phyloP scores from a whole-genome alignment of 257 asterid genomes.

The Paulownia fortunei region DNA sequence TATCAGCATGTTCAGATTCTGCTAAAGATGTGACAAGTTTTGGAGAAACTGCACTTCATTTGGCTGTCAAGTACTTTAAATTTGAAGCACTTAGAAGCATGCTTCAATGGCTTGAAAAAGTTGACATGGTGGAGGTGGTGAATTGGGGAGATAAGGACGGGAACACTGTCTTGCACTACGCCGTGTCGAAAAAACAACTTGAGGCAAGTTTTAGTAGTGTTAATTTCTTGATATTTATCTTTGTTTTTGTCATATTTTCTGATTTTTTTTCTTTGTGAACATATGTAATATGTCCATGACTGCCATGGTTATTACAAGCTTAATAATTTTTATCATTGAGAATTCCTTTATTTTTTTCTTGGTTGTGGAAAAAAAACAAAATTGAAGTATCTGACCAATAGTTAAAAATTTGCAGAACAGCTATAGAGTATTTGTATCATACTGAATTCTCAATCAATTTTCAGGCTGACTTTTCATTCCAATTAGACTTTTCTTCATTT shows the following conservation, averaged over 20 bases:
- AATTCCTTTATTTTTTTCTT: too few species aligned
- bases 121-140: slow-evolving; percentile 24
- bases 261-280: too few species aligned
- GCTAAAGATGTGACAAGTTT: neutral
- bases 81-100: slow-evolving; percentile 33
- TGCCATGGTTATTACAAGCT: too few species aligned
- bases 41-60: slow-evolving; percentile 34
- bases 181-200: slow-evolving; percentile 34
- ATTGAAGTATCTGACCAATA: neutral
- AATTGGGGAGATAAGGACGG: slow-evolving; percentile 38
- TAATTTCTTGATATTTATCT: neutral
- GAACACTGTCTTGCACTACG: slow-evolving; percentile 46
- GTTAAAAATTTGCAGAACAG: neutral
- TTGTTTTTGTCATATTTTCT: neutral
- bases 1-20: slow-evolving; percentile 11
- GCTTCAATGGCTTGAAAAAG: slow-evolving; percentile 31
- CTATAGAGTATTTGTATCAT: too few species aligned
- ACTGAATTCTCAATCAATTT: too few species aligned
- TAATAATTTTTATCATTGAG: too few species aligned
- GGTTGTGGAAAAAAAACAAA: neutral
- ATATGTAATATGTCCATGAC: too few species aligned
- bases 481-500: too few species aligned
- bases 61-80: slow-evolving; percentile 34
- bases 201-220: slow-evolving; percentile 18
- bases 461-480: too few species aligned